Evolutionary conservation across 2,329 filamentous ascomycete species (phyloP).

Genomic region (Metarhizium rileyi): DNA sequence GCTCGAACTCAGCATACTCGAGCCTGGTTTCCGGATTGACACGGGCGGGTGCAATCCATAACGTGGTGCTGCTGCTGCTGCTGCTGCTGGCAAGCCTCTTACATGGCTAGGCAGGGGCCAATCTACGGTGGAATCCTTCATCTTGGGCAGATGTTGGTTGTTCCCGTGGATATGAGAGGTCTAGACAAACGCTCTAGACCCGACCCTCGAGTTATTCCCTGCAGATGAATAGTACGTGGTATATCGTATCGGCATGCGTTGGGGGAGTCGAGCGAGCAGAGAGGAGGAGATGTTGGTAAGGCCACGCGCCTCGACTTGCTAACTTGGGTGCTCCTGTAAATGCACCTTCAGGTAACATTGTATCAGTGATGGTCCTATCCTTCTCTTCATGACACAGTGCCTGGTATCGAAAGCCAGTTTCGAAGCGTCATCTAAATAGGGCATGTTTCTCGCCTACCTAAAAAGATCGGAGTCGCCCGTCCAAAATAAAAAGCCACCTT

Average conservation of each 20-base stretch:
- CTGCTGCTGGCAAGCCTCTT: background rate
- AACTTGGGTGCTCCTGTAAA: background rate
- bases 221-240: background rate
- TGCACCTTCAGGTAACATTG: background rate
- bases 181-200: too few relatives aligned
- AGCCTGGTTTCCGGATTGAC: slow-evolving; percentile 8
- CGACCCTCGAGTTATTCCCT: background rate
- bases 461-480: too few relatives aligned
- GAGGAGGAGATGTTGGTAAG: too few relatives aligned
- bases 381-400: background rate
- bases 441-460: background rate
- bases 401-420: background rate
- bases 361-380: background rate
- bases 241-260: background rate
- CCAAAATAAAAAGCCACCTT: background rate
- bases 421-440: background rate
- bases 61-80: too few relatives aligned
- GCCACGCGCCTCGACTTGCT: background rate
- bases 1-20: slow-evolving; percentile 13
- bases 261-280: background rate
- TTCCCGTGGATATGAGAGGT: too few relatives aligned
- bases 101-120: background rate
- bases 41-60: slow-evolving; percentile 6
- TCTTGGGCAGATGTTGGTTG: background rate
- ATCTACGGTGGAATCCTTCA: background rate